Evolutionary conservation across 2,329 filamentous ascomycete species (phyloP).

Genomic region (Chrysoporthe austroafricana): DNA sequence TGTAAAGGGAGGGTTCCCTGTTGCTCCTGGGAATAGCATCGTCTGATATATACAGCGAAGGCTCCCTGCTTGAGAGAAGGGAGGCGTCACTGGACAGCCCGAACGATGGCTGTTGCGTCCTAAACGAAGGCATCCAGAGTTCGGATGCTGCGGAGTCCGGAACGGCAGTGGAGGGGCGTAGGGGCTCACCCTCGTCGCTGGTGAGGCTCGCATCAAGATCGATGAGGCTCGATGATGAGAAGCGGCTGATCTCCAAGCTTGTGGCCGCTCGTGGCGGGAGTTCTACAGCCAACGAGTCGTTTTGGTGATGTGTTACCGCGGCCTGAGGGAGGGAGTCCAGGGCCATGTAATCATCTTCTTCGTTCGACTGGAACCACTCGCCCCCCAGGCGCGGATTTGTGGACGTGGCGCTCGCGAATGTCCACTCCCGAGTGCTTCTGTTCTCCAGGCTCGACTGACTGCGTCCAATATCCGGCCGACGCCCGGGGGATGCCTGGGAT

Average conservation of each 20-base stretch:
- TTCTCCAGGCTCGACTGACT: slow-evolving; percentile 47
- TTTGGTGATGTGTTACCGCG: slow-evolving; percentile 19
- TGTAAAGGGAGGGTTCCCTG: slow-evolving; percentile 16
- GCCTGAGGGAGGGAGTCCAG: slow-evolving; percentile 25
- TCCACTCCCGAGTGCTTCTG: slow-evolving; percentile 61
- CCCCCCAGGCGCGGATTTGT: slow-evolving; percentile 48
- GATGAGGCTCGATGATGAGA: slow-evolving; percentile 42
- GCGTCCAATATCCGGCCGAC: slow-evolving; percentile 20
- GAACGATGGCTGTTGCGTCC: slow-evolving; percentile 58
- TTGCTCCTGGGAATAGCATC: slow-evolving; percentile 23
- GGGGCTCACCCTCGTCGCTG: slow-evolving; percentile 47
- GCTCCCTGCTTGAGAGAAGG: slow-evolving; percentile 53
- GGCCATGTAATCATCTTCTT: slow-evolving; percentile 36
- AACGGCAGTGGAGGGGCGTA: slow-evolving; percentile 61
- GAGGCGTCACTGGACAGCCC: slow-evolving; percentile 65
- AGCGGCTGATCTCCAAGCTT: slow-evolving; percentile 37
- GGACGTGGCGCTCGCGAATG: slow-evolving; percentile 55
- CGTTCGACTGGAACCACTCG: slow-evolving; percentile 38
- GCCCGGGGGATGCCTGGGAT: neutral
- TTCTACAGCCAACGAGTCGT: slow-evolving; percentile 43
- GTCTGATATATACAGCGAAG: slow-evolving; percentile 26
- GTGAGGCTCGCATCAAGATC: slow-evolving; percentile 43
- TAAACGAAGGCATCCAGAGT: slow-evolving; percentile 33
- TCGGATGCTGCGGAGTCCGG: slow-evolving; percentile 49
- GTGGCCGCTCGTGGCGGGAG: slow-evolving; percentile 35